Evolutionary conservation across 495 filamentous ascomycete genomes (phyloP).

Genomic region (Astrocystis sublimbata): DNA sequence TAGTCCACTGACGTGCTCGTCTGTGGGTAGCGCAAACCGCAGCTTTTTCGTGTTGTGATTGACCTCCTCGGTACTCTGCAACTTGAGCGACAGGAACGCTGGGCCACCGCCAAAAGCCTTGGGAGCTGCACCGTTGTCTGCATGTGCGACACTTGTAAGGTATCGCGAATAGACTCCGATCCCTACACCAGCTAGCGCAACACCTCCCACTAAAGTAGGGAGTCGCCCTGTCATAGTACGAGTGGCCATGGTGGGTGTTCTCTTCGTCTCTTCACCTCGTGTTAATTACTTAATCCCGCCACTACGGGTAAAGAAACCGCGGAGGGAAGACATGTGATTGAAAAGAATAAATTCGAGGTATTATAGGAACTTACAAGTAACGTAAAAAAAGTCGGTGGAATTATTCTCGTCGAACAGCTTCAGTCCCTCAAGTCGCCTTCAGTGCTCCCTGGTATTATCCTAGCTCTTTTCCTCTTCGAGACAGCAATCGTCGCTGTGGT

Average conservation of each 20-base stretch:
- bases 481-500: constrained; percentile 1
- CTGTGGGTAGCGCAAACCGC: constrained; percentile 60
- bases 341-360: too few species aligned
- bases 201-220: constrained; percentile 1
- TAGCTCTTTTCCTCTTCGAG: constrained; percentile 9
- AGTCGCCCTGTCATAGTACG: neutral
- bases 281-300: neutral
- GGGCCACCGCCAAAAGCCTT: constrained; percentile 27
- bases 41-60: constrained; percentile 68
- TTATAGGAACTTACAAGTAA: too few species aligned
- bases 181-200: constrained; percentile 22
- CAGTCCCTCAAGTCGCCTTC: too few species aligned
- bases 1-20: constrained; percentile 51
- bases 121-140: constrained; percentile 27
- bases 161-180: constrained; percentile 28
- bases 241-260: neutral
- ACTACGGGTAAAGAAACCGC: neutral
- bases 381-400: neutral
- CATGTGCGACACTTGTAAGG: constrained; percentile 23
- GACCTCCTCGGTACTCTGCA: constrained; percentile 55
- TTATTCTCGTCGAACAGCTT: neutral
- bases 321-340: neutral
- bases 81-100: constrained; percentile 40
- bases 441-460: too few species aligned
- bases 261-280: neutral